Evolutionary conservation across 176 grass and related monocot genomes (phyloP), one percentile per base, ranked within the genome.

Genomic region (Paspalum notatum): DNA sequence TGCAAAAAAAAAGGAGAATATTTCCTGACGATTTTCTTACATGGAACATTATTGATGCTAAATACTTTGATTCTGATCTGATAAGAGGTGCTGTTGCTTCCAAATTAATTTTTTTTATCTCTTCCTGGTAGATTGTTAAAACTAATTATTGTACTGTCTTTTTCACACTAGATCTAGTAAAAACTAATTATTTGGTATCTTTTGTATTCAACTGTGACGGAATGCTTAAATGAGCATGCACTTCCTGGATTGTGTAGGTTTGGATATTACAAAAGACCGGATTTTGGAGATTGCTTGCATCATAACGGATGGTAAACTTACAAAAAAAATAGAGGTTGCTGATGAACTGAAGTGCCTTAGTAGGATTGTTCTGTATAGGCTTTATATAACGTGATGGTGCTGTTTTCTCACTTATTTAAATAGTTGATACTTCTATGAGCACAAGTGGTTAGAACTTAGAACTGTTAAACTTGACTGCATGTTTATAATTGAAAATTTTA

Each of bases 221-320:
- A 24, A 68, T 91, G 51, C 68, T 49, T 80, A 78, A 75, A 6
- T 41, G 41, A 72, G 37, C 46, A 71, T 18, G 70, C 54, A 48
- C 37, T 62, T 80, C 61, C 68, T 85, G 15, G 42, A 73, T 42
- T 77, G 18, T 86, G 69, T 75, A 97, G 94, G 94, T 89, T 86
- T 97, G 88, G 86, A 93, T 89, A 75, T 90, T 68, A 80, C 87
- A 32, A 87, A 89, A 82, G 94, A 97, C 66, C 87, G 82, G 58
- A 93, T 97, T 75, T 79, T 97, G 89, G 94, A 97, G 88, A 97
- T 97, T 61, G 91, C 94, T 86, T 97, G 94, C 82, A 78, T 97
- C 37, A 79, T 97, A 82, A 97, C 91, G 42, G 88, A 97, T 75
- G 94, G 91, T 63, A 97, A 91, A 87, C 89, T 97, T 87, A 87